Evolutionary conservation across 768 basidiomycete species (phyloP).

Genomic region (Wakefieldia striispora): DNA sequence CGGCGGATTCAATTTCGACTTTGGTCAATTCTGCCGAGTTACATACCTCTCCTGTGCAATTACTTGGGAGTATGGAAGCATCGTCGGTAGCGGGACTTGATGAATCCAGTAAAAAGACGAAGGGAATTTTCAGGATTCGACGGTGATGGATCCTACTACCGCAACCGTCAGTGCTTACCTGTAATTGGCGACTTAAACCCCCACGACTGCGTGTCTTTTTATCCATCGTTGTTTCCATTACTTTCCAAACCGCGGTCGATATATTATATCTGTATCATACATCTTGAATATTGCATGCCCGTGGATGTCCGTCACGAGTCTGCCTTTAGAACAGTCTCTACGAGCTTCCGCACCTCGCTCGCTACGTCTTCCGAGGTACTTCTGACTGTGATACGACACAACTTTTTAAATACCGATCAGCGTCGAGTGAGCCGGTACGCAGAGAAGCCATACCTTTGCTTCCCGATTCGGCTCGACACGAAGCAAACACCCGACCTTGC

Average conservation of each 20-base stretch:
- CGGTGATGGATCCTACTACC: conserved; percentile 30
- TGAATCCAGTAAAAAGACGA: conserved; percentile 32
- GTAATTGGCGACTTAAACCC: neutral
- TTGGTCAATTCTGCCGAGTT: conserved; percentile 12
- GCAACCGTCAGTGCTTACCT: neutral
- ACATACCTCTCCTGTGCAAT: conserved; percentile 6
- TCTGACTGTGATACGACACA: conserved; percentile 90
- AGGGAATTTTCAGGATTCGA: conserved; percentile 40
- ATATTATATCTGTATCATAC: conserved; percentile 28
- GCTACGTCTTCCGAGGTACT: conserved; percentile 94
- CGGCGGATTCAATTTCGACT: conserved; percentile 53
- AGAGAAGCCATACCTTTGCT: conserved; percentile 67
- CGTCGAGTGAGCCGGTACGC: neutral
- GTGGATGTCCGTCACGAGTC: conserved; percentile 14
- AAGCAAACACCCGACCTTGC: conserved; percentile 94
- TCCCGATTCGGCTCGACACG: conserved; percentile 94
- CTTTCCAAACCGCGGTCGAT: conserved; percentile 7
- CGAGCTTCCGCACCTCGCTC: conserved; percentile 56
- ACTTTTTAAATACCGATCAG: conserved; percentile 40
- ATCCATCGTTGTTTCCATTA: conserved; percentile 1
- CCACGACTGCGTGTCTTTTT: neutral
- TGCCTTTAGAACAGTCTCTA: conserved; percentile 39
- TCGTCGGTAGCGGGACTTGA: conserved; percentile 7
- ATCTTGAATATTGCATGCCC: conserved; percentile 12
- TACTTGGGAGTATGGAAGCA: conserved; percentile 2